A percentile compares a stretch with the other conserved stretches of the same genome.
Evolutionary conservation across 2,329 filamentous ascomycete species (phyloP).

Genomic region (Aureobasidium sp.): DNA sequence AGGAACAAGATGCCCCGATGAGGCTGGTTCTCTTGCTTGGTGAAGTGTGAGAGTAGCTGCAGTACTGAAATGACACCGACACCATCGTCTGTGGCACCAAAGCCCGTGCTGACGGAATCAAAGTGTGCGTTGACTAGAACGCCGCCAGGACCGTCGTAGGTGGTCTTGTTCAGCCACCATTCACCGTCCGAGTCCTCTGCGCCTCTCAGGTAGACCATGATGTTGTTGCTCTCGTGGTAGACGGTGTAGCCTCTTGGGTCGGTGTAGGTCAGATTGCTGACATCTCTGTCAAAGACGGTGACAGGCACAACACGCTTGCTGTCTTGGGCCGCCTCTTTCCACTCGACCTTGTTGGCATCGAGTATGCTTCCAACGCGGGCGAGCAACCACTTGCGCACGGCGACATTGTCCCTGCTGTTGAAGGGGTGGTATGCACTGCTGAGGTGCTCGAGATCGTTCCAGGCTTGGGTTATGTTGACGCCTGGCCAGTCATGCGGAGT

Average conservation of each 20-base stretch:
- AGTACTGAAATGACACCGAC: slow-evolving; percentile 80
- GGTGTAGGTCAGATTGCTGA: slow-evolving; percentile 64
- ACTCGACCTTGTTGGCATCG: slow-evolving; percentile 48
- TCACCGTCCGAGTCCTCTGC: slow-evolving; percentile 59
- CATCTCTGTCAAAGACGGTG: slow-evolving; percentile 68
- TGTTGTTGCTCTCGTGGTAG: slow-evolving; percentile 89
- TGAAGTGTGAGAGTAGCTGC: slow-evolving; percentile 82
- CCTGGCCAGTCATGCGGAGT: slow-evolving; percentile 45
- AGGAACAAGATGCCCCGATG: slow-evolving; percentile 73
- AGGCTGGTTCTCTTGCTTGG: slow-evolving; percentile 58
- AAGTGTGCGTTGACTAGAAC: slow-evolving; percentile 94
- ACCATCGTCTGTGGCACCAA: slow-evolving; percentile 88
- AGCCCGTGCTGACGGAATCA: slow-evolving; percentile 86
- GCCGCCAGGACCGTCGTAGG: slow-evolving; percentile 49
- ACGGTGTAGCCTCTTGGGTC: slow-evolving; percentile 34
- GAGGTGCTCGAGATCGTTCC: slow-evolving; percentile 70
- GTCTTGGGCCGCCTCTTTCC: slow-evolving; percentile 12
- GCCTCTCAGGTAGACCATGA: slow-evolving; percentile 85
- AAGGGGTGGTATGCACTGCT: slow-evolving; percentile 76
- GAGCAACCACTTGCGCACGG: slow-evolving; percentile 69
- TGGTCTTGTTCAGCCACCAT: slow-evolving; percentile 55
- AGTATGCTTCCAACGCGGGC: slow-evolving; percentile 62
- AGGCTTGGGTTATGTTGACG: slow-evolving; percentile 76
- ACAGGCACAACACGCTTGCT: slow-evolving; percentile 21
- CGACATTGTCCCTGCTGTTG: slow-evolving; percentile 77